A percentile compares a stretch with the other conserved stretches of the same genome.
Conservation (phyloP, 345 rosid species). For the Reutealis trisperma region DNA sequence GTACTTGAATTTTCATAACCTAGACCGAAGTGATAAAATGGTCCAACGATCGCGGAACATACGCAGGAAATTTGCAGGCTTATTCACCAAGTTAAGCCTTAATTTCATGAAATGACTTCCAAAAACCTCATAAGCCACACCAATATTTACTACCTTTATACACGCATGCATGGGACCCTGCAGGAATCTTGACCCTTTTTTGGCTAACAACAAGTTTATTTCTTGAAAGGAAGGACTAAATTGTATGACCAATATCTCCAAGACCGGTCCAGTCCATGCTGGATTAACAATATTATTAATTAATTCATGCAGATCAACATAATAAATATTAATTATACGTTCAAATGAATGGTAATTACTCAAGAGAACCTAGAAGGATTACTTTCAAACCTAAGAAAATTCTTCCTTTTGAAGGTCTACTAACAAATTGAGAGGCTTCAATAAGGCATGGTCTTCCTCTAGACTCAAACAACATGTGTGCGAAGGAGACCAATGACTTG, state of each 20-base stretch:
- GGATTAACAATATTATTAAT: too few relatives aligned
- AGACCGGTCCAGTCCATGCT: too few relatives aligned
- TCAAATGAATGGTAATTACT: neutral
- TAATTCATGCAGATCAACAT: too few relatives aligned
- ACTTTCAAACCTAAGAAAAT: slow-evolving; percentile 14
- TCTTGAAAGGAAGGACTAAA: neutral
- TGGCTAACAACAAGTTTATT: neutral
- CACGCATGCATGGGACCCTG: neutral
- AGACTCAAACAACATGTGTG: neutral
- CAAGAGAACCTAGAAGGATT: slow-evolving; percentile 3
- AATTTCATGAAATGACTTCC: neutral
- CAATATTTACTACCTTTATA: neutral
- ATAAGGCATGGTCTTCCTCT: slow-evolving; percentile 14
- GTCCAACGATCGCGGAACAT: slow-evolving; percentile 6
- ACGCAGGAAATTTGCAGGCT: neutral
- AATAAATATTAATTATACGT: too few relatives aligned
- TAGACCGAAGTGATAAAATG: neutral
- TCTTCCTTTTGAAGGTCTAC: slow-evolving; percentile 1
- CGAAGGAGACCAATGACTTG: slow-evolving; percentile 23
- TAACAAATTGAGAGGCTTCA: neutral
- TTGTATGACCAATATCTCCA: too few relatives aligned
- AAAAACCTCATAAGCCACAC: neutral
- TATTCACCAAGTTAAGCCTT: neutral
- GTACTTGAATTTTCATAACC: too few relatives aligned
- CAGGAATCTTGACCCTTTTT: neutral